Base-by-base conservation (phyloP, 257 asterid species). In the Avicennia marina region DNA sequence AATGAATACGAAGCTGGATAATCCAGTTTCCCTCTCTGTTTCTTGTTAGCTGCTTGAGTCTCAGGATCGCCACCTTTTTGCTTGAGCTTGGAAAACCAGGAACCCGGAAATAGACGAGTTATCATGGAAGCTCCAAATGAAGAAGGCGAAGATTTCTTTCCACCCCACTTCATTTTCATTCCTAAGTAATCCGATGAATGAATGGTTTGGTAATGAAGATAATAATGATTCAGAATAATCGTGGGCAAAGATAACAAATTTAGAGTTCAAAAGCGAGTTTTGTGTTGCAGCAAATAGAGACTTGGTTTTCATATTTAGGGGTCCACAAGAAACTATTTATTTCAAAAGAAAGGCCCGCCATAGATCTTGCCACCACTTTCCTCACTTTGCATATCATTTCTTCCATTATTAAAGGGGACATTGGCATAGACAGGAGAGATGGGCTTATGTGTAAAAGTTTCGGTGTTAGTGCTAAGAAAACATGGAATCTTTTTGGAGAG, bases 341-440 rank as follows among this genome's bases (percentile, higher is more conserved):
- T 84, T 79, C 88, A 75, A 87, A 86, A 76, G 74, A 77, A 79
- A 75, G 69, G 36, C 84, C 84, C 87, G 81, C 95, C 81, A 63
- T 46, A 71, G 72, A 62, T 78, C 55, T 64, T 68, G 85, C 77
- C 75, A 73, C 76, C 79, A 68, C 78, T 71, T 68, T 52, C 54
- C 44, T 61, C 71, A 32, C 81, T 74, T 78, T n/a, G n/a, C n/a
- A n/a, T n/a, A n/a, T n/a, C n/a, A n/a, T n/a, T n/a, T n/a, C n/a
- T n/a, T n/a, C n/a, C n/a, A n/a, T n/a, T n/a, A n/a, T n/a, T n/a
- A n/a, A n/a, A n/a, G n/a, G n/a, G n/a, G n/a, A n/a, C n/a, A n/a
- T n/a, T n/a, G n/a, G n/a, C n/a, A n/a, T n/a, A n/a, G n/a, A n/a
- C n/a, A n/a, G n/a, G n/a, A n/a, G n/a, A n/a, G n/a, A n/a, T n/a